phyloP scores from a whole-genome alignment of 2,329 filamentous ascomycete genomes.

The Paraphaeosphaeria minitans region DNA sequence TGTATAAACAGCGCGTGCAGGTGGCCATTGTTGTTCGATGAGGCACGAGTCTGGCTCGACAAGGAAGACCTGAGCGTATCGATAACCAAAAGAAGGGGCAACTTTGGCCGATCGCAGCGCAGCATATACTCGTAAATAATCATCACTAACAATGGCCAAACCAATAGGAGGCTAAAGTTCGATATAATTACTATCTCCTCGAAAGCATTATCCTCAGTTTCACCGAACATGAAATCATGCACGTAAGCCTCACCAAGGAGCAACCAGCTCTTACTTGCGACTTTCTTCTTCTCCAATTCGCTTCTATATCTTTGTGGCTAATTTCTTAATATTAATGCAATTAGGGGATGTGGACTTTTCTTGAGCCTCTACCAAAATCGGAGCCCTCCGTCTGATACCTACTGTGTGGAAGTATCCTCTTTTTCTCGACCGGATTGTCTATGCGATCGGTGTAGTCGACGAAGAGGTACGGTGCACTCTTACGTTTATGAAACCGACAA shows the following conservation, averaged over 20 bases:
- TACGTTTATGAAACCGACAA: too few species aligned
- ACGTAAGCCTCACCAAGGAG: not conserved
- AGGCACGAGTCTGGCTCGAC: not conserved
- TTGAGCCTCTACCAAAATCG: not conserved
- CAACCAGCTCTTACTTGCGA: not conserved
- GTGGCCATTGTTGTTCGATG: constrained; percentile 23
- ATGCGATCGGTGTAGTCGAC: not conserved
- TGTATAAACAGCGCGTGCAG: constrained; percentile 21
- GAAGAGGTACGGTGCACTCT: not conserved
- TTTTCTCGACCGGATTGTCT: not conserved
- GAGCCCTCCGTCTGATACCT: not conserved
- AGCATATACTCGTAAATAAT: too few species aligned
- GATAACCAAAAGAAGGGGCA: not conserved
- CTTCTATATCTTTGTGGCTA: too few species aligned
- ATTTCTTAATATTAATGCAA: too few species aligned
- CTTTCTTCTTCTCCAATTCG: not conserved
- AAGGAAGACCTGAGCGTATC: not conserved
- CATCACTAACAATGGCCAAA: too few species aligned
- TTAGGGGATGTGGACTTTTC: too few species aligned
- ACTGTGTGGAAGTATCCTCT: too few species aligned
- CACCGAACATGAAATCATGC: not conserved
- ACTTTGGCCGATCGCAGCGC: too few species aligned
- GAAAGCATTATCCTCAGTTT: not conserved
- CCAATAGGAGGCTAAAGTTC: not conserved
- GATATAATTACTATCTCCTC: not conserved